A percentile compares a stretch with the other conserved stretches of the same genome.
Conservation (phyloP, 495 filamentous ascomycete genomes). For the Lindgomyces ingoldianus region DNA sequence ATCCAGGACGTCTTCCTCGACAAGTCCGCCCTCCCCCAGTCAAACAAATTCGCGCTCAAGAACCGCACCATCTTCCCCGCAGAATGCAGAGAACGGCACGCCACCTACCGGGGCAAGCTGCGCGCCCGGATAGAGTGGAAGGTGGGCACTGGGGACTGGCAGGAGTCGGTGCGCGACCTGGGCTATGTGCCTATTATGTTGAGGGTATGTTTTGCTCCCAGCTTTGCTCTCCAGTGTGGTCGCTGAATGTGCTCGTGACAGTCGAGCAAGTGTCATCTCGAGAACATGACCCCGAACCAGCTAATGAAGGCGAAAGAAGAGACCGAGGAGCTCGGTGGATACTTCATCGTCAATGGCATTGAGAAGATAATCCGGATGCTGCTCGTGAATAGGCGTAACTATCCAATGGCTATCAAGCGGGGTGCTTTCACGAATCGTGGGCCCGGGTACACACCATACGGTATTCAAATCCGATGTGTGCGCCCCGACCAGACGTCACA, state of each 20-base stretch:
- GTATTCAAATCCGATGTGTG: conserved; percentile 87
- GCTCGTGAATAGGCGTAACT: conserved; percentile 84
- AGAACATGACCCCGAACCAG: conserved; percentile 75
- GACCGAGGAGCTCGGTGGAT: conserved; percentile 88
- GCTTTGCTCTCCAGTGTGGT: neutral
- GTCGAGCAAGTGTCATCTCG: conserved; percentile 88
- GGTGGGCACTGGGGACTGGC: conserved; percentile 82
- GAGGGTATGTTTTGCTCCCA: conserved; percentile 54
- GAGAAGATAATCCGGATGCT: conserved; percentile 95
- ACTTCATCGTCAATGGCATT: conserved; percentile 93
- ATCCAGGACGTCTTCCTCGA: conserved; percentile 77
- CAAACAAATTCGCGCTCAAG: conserved; percentile 74
- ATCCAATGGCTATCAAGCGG: conserved; percentile 88
- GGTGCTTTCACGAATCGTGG: conserved; percentile 85
- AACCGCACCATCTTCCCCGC: conserved; percentile 85
- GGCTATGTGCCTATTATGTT: conserved; percentile 93
- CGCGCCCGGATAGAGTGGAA: conserved; percentile 75
- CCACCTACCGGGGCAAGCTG: conserved; percentile 85
- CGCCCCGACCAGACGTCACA: conserved; percentile 96
- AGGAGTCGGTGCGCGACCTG: conserved; percentile 76
- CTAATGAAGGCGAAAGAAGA: conserved; percentile 88
- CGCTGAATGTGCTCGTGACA: conserved; percentile 41
- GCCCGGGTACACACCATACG: conserved; percentile 79
- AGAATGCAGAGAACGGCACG: conserved; percentile 92
- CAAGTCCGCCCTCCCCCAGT: conserved; percentile 68